Evolutionary conservation across 345 rosid species (phyloP), one percentile per base, ranked within the genome.

Genomic region (Pelargonium nanum): DNA sequence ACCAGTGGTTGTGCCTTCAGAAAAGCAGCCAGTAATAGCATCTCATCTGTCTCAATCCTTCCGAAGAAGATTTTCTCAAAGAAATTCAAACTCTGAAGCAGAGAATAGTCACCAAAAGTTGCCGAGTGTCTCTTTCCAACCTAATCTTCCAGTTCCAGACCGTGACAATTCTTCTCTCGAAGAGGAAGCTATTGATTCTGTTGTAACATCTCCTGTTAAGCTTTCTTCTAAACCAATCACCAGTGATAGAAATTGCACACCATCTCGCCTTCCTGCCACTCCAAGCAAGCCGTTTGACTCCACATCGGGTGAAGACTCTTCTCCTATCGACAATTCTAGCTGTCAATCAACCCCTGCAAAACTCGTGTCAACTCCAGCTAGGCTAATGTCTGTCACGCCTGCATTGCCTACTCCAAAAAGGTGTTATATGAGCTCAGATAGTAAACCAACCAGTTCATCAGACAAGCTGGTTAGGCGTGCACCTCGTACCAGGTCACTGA

Each of bases 381-480:
- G 78, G 53, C 45, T 80, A 53, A 69, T 65, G 77, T 71, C 86
- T 53, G 56, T 77, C 15, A 83, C 92, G 22, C 80, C 83, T 13
- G 54, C 69, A 15, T 30, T 68, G 51, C 74, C 56, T 15, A 64
- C 70, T 0, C 76, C 65, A 61, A 88, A 83, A 79, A 82, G 91
- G 78, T 61, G 82, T 67, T 64, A 48, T 44, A 64, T 65, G 77
- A 80, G 74, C 65, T 87, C 79, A n/a, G 87, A 80, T 71, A 78
- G 78, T 65, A 73, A 56, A 58, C 72, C 83, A 68, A 3, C 65
- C 25, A 59, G 60, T 53, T 61, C 75, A 55, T 61, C 83, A 3
- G 60, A 57, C 74, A 86, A 94, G 80, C 71, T 84, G 19, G 77
- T 75, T 12, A 80, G 96, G 71, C 84, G 86, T 20, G 77, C 87